These are phyloP conservation scores for Tephrocybe rancida DNA, from an alignment of 768 basidiomycete species.

Conservation along the genomic window DNA sequence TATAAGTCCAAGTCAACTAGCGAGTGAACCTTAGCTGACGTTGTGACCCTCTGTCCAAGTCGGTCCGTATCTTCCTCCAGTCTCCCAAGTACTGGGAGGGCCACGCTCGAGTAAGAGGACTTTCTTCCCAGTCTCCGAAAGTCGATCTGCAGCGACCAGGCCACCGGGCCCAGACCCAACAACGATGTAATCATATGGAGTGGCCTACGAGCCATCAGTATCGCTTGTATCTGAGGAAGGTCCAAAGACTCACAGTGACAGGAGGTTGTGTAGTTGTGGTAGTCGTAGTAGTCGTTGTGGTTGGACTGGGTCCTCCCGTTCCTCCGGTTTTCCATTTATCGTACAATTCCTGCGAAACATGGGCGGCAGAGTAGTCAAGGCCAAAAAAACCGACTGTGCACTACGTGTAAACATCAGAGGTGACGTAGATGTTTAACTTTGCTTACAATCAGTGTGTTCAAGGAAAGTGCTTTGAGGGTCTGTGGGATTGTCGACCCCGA, in stretches of 20 bases:
- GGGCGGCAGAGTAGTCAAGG: constrained; percentile 44
- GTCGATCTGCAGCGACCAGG: constrained; percentile 57
- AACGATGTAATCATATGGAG: constrained; percentile 55
- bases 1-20: not conserved
- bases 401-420: not conserved
- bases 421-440: not conserved
- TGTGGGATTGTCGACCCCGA: constrained; percentile 47
- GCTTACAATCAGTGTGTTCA: constrained; percentile 63
- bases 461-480: constrained; percentile 52
- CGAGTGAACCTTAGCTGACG: constrained; percentile 11
- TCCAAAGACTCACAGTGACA: constrained; percentile 18
- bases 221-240: not conserved
- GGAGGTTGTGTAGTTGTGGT: constrained; percentile 27
- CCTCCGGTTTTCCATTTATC: constrained; percentile 51
- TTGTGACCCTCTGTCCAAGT: constrained; percentile 50
- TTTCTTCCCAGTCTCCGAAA: constrained; percentile 64
- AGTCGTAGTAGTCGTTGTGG: constrained; percentile 37
- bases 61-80: constrained; percentile 59
- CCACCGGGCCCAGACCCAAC: constrained; percentile 64
- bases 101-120: constrained; percentile 66
- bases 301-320: constrained; percentile 33
- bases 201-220: constrained; percentile 28
- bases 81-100: constrained; percentile 59
- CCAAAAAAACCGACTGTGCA: constrained; percentile 61
- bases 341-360: constrained; percentile 48